phyloP scores from a whole-genome alignment of 2,329 filamentous ascomycete genomes.

The Helminthosporium solani region DNA sequence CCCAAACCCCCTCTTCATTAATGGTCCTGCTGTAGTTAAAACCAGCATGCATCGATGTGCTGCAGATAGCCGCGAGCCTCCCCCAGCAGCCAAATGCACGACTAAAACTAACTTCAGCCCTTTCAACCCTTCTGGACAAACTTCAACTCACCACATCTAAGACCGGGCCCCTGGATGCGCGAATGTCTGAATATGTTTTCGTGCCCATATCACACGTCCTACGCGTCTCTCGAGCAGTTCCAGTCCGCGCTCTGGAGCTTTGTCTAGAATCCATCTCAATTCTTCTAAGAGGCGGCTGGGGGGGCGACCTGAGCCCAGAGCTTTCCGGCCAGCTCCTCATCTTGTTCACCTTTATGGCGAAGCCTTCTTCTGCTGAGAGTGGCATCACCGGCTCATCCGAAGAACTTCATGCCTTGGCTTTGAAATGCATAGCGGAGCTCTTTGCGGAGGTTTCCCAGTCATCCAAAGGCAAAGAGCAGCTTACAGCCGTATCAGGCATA shows the following conservation, averaged over 20 bases:
- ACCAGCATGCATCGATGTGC: constrained; percentile 59
- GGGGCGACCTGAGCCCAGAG: constrained; percentile 65
- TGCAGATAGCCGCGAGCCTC: constrained; percentile 55
- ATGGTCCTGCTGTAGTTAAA: constrained; percentile 50
- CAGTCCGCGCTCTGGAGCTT: constrained; percentile 71
- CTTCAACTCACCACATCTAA: constrained; percentile 38
- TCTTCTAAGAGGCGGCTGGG: constrained; percentile 79
- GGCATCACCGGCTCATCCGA: constrained; percentile 59
- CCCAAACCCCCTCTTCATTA: background rate
- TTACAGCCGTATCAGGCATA: constrained; percentile 59
- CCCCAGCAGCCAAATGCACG: constrained; percentile 48
- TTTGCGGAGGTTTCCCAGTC: constrained; percentile 59
- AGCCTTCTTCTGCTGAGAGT: constrained; percentile 61
- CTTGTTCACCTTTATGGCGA: constrained; percentile 77
- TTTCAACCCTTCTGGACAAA: constrained; percentile 49
- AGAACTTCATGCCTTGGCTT: constrained; percentile 72
- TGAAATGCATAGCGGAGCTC: constrained; percentile 67
- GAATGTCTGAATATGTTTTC: constrained; percentile 90
- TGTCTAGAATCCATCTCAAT: constrained; percentile 73
- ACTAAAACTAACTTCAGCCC: constrained; percentile 50
- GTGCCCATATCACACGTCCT: constrained; percentile 89
- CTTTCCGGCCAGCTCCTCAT: constrained; percentile 84
- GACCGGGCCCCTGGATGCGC: constrained; percentile 64
- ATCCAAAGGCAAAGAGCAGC: constrained; percentile 52
- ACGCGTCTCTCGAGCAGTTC: constrained; percentile 69